Conservation (phyloP, 345 rosid species). For the Eutrema yunnanense region DNA sequence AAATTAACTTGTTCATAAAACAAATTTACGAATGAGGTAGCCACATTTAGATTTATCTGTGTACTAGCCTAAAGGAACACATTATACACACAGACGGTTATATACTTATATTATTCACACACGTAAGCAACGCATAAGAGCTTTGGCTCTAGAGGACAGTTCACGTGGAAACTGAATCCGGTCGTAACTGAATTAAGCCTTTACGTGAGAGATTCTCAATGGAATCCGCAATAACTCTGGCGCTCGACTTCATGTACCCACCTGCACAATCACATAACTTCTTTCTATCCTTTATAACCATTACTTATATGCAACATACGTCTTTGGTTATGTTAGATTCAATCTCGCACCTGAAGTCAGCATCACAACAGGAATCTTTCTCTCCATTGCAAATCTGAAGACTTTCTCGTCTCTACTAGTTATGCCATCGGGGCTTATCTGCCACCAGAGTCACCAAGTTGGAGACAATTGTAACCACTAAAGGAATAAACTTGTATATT, state of each 20-base stretch:
- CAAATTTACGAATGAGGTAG: too few relatives aligned
- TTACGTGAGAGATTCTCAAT: slow-evolving; percentile 61
- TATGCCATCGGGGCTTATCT: slow-evolving; percentile 80
- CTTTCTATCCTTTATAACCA: background rate
- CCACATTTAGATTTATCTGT: too few relatives aligned
- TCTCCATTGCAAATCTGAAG: slow-evolving; percentile 68
- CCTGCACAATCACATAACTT: slow-evolving; percentile 42
- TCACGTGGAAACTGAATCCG: slow-evolving; percentile 1
- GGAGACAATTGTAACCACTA: background rate
- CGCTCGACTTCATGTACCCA: slow-evolving; percentile 94
- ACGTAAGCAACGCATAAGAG: background rate
- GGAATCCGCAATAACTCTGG: slow-evolving; percentile 82
- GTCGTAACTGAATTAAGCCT: slow-evolving; percentile 40
- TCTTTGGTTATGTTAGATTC: background rate
- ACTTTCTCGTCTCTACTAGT: slow-evolving; percentile 81
- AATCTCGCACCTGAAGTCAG: slow-evolving; percentile 69
- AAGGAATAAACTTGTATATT: background rate
- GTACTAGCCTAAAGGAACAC: too few relatives aligned
- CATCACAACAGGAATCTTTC: slow-evolving; percentile 73
- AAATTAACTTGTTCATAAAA: too few relatives aligned
- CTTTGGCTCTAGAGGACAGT: background rate
- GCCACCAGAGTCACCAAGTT: slow-evolving; percentile 18
- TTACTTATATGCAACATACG: background rate
- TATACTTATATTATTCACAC: background rate
- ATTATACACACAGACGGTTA: background rate